Percentiles rank a stretch among this genome's conserved stretches.
These are phyloP conservation scores for Endothia cerciana DNA, from an alignment of 2,329 filamentous ascomycete species.

Conservation along the genomic window DNA sequence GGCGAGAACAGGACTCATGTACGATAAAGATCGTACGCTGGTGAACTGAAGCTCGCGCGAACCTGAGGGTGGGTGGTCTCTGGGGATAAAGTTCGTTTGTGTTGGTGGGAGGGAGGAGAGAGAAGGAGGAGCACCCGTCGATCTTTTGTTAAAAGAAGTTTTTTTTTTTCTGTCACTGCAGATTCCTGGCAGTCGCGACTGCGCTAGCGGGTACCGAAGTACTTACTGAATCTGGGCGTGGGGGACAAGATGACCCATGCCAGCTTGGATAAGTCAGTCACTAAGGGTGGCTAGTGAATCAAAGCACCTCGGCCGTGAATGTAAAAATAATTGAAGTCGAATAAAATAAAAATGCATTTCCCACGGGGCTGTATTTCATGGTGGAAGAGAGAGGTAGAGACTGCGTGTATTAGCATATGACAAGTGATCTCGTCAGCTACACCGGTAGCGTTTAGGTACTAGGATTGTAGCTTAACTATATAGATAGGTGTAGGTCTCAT, in stretches of 20 bases:
- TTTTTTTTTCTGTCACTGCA: slow-evolving; percentile 22
- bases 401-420: not conserved
- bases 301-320: not conserved
- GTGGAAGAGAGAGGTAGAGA: not conserved
- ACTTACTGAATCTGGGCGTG: not conserved
- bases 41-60: slow-evolving; percentile 50
- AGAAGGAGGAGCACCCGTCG: slow-evolving; percentile 33
- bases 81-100: slow-evolving; percentile 54
- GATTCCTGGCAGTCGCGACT: slow-evolving; percentile 22
- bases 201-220: slow-evolving; percentile 3
- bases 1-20: slow-evolving; percentile 64
- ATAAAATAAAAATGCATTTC: not conserved
- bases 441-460: not conserved
- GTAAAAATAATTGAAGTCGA: not conserved
- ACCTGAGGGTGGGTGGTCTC: slow-evolving; percentile 43
- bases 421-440: not conserved
- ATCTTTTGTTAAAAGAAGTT: slow-evolving; percentile 26
- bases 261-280: not conserved
- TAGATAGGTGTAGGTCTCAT: not conserved
- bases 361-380: not conserved
- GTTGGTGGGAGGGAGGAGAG: slow-evolving; percentile 42
- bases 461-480: not conserved
- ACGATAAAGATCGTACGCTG: slow-evolving; percentile 54
- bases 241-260: not conserved
- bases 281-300: not conserved